Evolutionary conservation across 345 rosid species (phyloP).

Genomic region (Streptanthus diversifolius): DNA sequence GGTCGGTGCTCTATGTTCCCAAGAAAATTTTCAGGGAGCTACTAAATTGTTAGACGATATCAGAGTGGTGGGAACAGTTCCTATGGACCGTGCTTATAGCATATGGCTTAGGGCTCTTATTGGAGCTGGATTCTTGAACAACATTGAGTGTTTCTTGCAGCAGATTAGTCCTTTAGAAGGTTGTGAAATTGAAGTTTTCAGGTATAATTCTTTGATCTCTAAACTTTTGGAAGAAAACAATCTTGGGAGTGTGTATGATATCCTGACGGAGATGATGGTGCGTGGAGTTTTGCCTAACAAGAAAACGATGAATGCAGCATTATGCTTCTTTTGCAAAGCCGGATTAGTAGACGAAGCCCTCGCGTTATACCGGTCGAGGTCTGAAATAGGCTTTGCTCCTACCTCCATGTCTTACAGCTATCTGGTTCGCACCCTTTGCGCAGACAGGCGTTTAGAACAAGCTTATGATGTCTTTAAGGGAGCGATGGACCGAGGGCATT

Average conservation of each 20-base stretch:
- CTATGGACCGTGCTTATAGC: slow-evolving; percentile 52
- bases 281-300: slow-evolving; percentile 48
- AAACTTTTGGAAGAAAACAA: slow-evolving; percentile 55
- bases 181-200: slow-evolving; percentile 52
- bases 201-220: slow-evolving; percentile 55
- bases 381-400: slow-evolving; percentile 53
- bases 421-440: slow-evolving; percentile 63
- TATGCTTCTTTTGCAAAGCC: slow-evolving; percentile 82
- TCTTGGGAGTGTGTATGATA: slow-evolving; percentile 54
- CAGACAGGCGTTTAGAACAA: slow-evolving; percentile 42
- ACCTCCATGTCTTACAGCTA: slow-evolving; percentile 51
- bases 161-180: slow-evolving; percentile 45
- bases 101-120: slow-evolving; percentile 56
- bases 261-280: slow-evolving; percentile 69
- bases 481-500: slow-evolving; percentile 49
- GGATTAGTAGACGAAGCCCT: slow-evolving; percentile 77
- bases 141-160: slow-evolving; percentile 55
- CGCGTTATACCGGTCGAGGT: slow-evolving; percentile 57
- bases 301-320: slow-evolving; percentile 56
- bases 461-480: slow-evolving; percentile 56
- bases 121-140: slow-evolving; percentile 42
- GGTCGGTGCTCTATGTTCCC: slow-evolving; percentile 52
- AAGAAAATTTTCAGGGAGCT: slow-evolving; percentile 44
- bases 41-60: slow-evolving; percentile 54
- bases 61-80: slow-evolving; percentile 35